Percentiles rank a stretch among this genome's conserved stretches.
Conservation (phyloP, 164 flowering plant genomes). For the Chloranthus sessilifolius region DNA sequence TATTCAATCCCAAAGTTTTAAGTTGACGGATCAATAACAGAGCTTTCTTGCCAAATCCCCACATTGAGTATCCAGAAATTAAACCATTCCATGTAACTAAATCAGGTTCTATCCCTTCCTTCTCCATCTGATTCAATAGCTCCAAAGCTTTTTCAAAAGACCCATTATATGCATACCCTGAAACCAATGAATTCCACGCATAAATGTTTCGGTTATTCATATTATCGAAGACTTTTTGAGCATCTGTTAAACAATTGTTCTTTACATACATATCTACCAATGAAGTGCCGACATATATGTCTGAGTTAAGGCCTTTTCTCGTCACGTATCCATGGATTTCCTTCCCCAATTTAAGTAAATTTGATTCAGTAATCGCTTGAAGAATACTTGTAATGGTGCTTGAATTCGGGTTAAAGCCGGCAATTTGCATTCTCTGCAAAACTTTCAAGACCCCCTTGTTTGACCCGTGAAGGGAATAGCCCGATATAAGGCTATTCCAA, state of each 20-base stretch:
- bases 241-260: constrained; percentile 29
- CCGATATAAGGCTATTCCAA: constrained; percentile 63
- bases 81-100: constrained; percentile 56
- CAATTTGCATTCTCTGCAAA: constrained; percentile 36
- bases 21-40: constrained; percentile 32
- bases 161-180: constrained; percentile 53
- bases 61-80: constrained; percentile 48
- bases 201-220: constrained; percentile 40
- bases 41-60: constrained; percentile 42
- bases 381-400: constrained; percentile 44
- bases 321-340: constrained; percentile 49
- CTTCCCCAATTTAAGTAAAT: constrained; percentile 33
- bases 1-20: constrained; percentile 35
- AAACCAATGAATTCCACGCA: constrained; percentile 60
- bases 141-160: constrained; percentile 31
- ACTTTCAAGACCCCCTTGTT: constrained; percentile 27
- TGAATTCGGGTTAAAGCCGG: constrained; percentile 42
- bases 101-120: constrained; percentile 49
- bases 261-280: constrained; percentile 69
- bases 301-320: constrained; percentile 44
- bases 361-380: constrained; percentile 44
- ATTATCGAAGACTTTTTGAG: constrained; percentile 32
- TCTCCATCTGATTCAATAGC: constrained; percentile 38
- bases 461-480: constrained; percentile 40
- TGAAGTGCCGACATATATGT: constrained; percentile 49